phyloP scores from a whole-genome alignment of 148 eudicot species.

The Drosera capensis region DNA sequence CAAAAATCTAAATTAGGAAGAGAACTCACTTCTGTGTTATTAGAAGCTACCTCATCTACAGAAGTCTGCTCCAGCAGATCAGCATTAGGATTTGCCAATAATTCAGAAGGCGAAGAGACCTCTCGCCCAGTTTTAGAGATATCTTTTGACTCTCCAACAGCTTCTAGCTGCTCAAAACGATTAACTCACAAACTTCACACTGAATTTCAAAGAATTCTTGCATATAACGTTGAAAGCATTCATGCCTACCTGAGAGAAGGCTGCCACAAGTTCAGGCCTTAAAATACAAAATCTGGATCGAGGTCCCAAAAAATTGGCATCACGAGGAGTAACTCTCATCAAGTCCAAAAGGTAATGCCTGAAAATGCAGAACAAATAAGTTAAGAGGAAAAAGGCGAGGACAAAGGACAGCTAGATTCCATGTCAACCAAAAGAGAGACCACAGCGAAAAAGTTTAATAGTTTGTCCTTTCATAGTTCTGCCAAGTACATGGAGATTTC shows the following conservation, averaged over 20 bases:
- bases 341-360: constrained; percentile 98
- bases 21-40: constrained; percentile 8
- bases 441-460: too few relatives aligned
- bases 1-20: neutral
- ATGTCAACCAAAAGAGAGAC: too few relatives aligned
- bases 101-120: constrained; percentile 23
- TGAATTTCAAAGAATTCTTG: too few relatives aligned
- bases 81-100: constrained; percentile 18
- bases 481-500: too few relatives aligned
- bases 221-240: constrained; percentile 3
- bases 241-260: constrained; percentile 61
- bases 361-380: constrained; percentile 6
- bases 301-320: constrained; percentile 86
- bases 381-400: neutral
- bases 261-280: constrained; percentile 80
- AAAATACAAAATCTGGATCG: constrained; percentile 88
- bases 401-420: too few relatives aligned
- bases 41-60: constrained; percentile 14
- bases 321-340: constrained; percentile 99
- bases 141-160: constrained; percentile 22
- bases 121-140: constrained; percentile 16
- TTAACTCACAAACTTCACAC: constrained; percentile 1
- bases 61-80: constrained; percentile 14
- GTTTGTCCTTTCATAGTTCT: too few relatives aligned
- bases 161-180: constrained; percentile 43